Percentiles rank a stretch among this genome's conserved stretches.
Evolutionary conservation across 192 early-diverging fungal species (phyloP).

Genomic region (Rhizophagus prolifer): DNA sequence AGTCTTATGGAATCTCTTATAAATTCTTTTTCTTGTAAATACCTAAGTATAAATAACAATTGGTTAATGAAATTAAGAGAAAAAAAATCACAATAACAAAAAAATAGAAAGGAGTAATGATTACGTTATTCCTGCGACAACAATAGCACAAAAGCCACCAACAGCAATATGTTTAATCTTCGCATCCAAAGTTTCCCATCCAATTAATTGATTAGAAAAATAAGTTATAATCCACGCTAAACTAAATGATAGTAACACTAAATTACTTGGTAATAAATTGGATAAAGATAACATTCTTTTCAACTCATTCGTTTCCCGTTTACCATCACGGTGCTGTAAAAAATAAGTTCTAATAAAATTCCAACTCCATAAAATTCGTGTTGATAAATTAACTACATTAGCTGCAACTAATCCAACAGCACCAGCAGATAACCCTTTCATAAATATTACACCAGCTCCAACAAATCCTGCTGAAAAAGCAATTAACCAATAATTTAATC

Average conservation of each 20-base stretch:
- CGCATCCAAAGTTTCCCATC: conserved; percentile 50
- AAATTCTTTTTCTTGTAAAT: conserved; percentile 14
- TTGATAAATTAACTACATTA: conserved; percentile 80
- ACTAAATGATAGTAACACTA: conserved; percentile 48
- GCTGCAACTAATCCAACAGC: conserved; percentile 79
- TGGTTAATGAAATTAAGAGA: not conserved
- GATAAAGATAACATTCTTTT: conserved; percentile 30
- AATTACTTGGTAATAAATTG: conserved; percentile 44
- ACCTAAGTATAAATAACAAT: conserved; percentile 8
- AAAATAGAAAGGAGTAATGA: not conserved
- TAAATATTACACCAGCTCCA: conserved; percentile 55
- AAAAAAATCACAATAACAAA: not conserved
- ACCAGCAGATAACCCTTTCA: conserved; percentile 60
- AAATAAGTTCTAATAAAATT: conserved; percentile 65
- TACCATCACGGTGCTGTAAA: conserved; percentile 30
- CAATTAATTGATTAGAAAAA: conserved; percentile 51
- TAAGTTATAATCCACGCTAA: conserved; percentile 52
- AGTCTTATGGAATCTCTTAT: conserved; percentile 7
- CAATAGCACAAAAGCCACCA: conserved; percentile 47
- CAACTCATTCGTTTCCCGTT: not conserved
- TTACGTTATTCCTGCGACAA: conserved; percentile 46
- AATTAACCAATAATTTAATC: conserved; percentile 74
- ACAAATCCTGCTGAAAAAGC: conserved; percentile 72
- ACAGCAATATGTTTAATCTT: conserved; percentile 56
- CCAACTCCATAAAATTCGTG: conserved; percentile 76